phyloP scores from a whole-genome alignment of 83 land plant genomes.

The Diphasiastrum complanatum region DNA sequence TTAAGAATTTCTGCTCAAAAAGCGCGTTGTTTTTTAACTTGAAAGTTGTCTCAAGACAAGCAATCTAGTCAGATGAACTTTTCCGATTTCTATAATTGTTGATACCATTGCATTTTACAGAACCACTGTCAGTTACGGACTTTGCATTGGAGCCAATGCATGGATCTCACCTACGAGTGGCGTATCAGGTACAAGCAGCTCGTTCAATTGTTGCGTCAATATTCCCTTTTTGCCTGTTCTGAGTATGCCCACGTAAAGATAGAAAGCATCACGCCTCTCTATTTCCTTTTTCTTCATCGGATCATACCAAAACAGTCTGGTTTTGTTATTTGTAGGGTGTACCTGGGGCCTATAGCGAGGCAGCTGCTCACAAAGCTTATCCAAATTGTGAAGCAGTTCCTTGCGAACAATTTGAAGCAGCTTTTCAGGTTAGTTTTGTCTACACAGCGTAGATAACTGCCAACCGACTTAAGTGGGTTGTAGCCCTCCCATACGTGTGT shows the following conservation, averaged over 20 bases:
- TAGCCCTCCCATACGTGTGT: too few species aligned
- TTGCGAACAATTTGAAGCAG: slow-evolving; percentile 31
- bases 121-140: slow-evolving; percentile 25
- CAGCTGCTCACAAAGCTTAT: slow-evolving; percentile 30
- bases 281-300: neutral
- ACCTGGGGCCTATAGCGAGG: slow-evolving; percentile 35
- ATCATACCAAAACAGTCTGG: neutral
- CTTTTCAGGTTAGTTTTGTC: slow-evolving; percentile 27
- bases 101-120: neutral
- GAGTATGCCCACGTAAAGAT: neutral
- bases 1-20: too few species aligned
- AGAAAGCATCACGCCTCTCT: slow-evolving; percentile 3
- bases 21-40: too few species aligned
- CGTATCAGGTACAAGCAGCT: slow-evolving; percentile 23
- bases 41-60: too few species aligned
- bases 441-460: too few species aligned
- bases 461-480: too few species aligned
- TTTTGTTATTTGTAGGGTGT: slow-evolving; percentile 19
- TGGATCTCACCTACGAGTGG: slow-evolving; percentile 22
- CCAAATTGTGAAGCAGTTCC: slow-evolving; percentile 35
- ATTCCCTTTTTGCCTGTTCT: neutral
- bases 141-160: slow-evolving; percentile 16
- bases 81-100: neutral
- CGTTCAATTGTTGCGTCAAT: neutral
- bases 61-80: neutral